Percentiles rank a stretch among this genome's conserved stretches.
Evolutionary conservation across 176 grass and related monocot genomes (phyloP).

Genomic region (Typha latifolia): DNA sequence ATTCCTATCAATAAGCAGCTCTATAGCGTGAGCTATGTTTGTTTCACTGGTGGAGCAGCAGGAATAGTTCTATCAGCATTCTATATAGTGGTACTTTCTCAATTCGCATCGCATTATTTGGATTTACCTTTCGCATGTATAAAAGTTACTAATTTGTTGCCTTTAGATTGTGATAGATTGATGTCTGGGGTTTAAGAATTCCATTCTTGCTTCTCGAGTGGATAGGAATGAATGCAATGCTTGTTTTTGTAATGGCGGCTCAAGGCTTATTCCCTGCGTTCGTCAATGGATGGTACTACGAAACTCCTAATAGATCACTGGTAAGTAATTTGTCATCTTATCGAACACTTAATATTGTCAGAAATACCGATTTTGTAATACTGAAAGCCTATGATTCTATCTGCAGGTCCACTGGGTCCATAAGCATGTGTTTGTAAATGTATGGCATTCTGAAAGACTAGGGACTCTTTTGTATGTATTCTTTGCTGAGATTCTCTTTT

Average conservation of each 20-base stretch:
- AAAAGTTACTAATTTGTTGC: background rate
- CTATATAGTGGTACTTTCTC: constrained; percentile 44
- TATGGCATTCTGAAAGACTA: constrained; percentile 51
- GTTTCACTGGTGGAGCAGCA: constrained; percentile 52
- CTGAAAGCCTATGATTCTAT: background rate
- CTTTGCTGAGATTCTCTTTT: constrained; percentile 70
- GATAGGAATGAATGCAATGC: constrained; percentile 89
- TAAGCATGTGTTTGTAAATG: constrained; percentile 61
- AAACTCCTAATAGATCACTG: constrained; percentile 31
- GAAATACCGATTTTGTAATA: background rate
- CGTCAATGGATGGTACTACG: constrained; percentile 69
- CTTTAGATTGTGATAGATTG: constrained; percentile 29
- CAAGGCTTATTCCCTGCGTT: constrained; percentile 56
- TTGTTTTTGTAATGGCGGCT: constrained; percentile 70
- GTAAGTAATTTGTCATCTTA: constrained; percentile 20
- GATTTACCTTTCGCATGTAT: background rate
- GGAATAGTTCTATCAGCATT: constrained; percentile 54
- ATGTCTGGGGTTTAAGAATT: constrained; percentile 46
- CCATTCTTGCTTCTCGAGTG: constrained; percentile 61
- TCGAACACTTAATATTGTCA: background rate
- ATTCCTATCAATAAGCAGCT: constrained; percentile 86
- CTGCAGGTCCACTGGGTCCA: constrained; percentile 50
- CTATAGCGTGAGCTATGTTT: constrained; percentile 73
- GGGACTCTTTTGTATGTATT: constrained; percentile 60
- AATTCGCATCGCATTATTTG: background rate